phyloP scores from a whole-genome alignment of 257 asterid genomes.

The Nicotiana obtusifolia region DNA sequence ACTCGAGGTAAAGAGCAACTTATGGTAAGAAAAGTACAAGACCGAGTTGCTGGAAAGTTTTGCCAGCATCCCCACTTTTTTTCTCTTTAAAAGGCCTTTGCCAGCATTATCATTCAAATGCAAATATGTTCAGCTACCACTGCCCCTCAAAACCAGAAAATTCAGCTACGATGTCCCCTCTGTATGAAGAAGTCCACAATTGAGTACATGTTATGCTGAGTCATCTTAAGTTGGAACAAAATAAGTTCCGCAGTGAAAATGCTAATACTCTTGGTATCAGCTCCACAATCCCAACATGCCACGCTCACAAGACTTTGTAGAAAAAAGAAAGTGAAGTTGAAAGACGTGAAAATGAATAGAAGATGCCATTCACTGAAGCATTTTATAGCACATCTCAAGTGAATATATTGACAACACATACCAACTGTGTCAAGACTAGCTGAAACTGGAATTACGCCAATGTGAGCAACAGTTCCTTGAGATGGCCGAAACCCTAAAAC shows the following conservation, averaged over 20 bases:
- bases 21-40: not conserved
- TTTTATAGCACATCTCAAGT: not conserved
- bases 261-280: not conserved
- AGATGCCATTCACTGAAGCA: not conserved
- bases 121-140: not conserved
- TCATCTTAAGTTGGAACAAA: not conserved
- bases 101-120: not conserved
- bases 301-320: not conserved
- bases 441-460: constrained; percentile 75
- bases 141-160: not conserved
- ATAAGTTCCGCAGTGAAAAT: not conserved
- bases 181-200: not conserved
- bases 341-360: not conserved
- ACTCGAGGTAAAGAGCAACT: not conserved
- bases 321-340: not conserved
- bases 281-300: not conserved
- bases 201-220: not conserved
- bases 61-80: not conserved
- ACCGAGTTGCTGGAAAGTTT: not conserved
- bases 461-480: constrained; percentile 62
- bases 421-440: constrained; percentile 91
- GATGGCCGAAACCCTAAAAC: constrained; percentile 89
- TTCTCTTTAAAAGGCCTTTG: not conserved
- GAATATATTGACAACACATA: constrained; percentile 26
- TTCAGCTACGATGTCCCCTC: not conserved